These are phyloP conservation scores for Cyberlindnera nakhonratchasimensis DNA, from an alignment of 805 yeast species.

Conservation along the genomic window DNA sequence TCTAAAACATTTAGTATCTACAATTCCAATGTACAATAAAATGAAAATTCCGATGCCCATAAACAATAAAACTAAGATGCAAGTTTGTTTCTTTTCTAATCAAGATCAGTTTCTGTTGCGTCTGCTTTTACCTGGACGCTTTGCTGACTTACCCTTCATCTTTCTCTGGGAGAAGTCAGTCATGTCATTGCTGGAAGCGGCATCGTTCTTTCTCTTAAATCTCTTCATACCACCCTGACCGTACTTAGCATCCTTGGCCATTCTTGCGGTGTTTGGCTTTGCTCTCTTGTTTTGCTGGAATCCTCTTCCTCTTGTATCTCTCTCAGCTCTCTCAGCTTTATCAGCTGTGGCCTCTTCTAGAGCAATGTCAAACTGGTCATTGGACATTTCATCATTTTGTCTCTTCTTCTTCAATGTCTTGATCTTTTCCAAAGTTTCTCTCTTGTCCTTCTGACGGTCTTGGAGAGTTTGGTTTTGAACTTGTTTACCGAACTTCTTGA, in stretches of 20 bases:
- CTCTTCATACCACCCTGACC: conserved; percentile 81
- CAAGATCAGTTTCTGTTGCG: conserved; percentile 32
- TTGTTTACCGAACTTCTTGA: conserved; percentile 96
- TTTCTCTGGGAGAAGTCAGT: conserved; percentile 51
- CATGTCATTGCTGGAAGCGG: conserved; percentile 66
- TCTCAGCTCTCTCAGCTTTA: conserved; percentile 32
- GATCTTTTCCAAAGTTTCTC: conserved; percentile 83
- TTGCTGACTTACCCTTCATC: conserved; percentile 45
- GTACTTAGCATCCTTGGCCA: conserved; percentile 68
- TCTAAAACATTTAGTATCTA: background rate
- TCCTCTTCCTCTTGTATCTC: conserved; percentile 31
- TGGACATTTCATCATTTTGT: conserved; percentile 65
- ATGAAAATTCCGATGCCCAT: conserved; percentile 7
- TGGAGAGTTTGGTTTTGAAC: conserved; percentile 92
- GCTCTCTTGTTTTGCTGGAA: conserved; percentile 37
- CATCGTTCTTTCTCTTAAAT: conserved; percentile 67
- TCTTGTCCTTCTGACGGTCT: conserved; percentile 90
- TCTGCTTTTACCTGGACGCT: conserved; percentile 55
- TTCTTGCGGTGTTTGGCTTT: conserved; percentile 61
- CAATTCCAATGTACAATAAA: background rate
- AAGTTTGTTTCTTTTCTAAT: background rate
- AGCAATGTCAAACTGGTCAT: conserved; percentile 84
- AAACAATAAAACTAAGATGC: conserved; percentile 1
- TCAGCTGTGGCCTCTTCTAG: conserved; percentile 74
- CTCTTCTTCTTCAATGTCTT: conserved; percentile 89